Percentiles rank a stretch among this genome's conserved stretches.
Evolutionary conservation across 2,329 filamentous ascomycete species (phyloP).

Genomic region (Penicillium sp.): DNA sequence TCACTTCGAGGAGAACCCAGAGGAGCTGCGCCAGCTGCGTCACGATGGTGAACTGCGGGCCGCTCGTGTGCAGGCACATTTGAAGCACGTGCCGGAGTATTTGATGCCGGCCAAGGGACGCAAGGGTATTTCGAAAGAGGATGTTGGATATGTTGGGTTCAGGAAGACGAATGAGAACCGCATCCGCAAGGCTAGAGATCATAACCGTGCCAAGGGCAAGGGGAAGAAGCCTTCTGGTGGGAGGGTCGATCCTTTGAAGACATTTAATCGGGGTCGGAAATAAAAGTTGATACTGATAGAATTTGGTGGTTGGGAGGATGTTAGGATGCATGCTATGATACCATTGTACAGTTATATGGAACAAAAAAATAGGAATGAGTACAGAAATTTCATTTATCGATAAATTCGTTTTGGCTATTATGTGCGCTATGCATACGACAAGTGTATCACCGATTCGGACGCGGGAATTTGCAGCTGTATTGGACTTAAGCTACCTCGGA

Average conservation of each 20-base stretch:
- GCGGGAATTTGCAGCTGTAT: not conserved
- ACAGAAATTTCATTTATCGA: not conserved
- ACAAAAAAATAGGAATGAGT: not conserved
- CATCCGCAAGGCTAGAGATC: slow-evolving; percentile 51
- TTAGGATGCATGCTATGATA: slow-evolving; percentile 18
- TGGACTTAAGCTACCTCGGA: not conserved
- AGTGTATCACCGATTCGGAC: not conserved
- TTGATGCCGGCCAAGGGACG: slow-evolving; percentile 76
- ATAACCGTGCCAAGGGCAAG: slow-evolving; percentile 45
- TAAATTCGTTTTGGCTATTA: not conserved
- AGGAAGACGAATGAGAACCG: slow-evolving; percentile 51
- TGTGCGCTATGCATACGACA: not conserved
- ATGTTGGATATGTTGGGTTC: slow-evolving; percentile 75
- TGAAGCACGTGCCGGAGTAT: slow-evolving; percentile 94
- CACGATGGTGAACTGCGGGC: slow-evolving; percentile 87
- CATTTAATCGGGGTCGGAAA: slow-evolving; percentile 65
- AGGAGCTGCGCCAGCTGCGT: slow-evolving; percentile 79
- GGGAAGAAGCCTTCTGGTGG: slow-evolving; percentile 53
- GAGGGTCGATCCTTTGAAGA: slow-evolving; percentile 82
- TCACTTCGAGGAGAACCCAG: slow-evolving; percentile 96
- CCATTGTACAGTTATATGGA: slow-evolving; percentile 19
- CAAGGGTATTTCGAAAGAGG: slow-evolving; percentile 63
- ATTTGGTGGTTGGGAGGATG: not conserved
- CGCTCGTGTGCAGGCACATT: slow-evolving; percentile 79
- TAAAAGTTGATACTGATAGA: slow-evolving; percentile 17